Evolutionary conservation across 352 stramenopile species (phyloP).

Genomic region (Globisporangium spiculum): DNA sequence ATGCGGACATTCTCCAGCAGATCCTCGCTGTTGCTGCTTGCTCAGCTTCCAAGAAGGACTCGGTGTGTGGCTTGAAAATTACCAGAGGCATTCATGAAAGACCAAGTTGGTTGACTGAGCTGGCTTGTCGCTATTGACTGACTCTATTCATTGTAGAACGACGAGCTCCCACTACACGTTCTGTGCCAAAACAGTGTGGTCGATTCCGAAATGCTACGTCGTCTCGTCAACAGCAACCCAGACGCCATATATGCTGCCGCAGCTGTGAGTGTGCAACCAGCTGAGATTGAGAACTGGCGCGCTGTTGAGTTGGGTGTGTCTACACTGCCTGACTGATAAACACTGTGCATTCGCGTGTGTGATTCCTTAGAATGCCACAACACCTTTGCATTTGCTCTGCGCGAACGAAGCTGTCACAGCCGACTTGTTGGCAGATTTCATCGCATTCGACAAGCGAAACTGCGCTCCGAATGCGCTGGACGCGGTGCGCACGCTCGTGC

Average conservation of each 20-base stretch:
- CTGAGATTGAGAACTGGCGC: neutral
- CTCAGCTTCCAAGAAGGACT: slow-evolving; percentile 20
- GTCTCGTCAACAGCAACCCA: slow-evolving; percentile 29
- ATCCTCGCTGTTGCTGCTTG: slow-evolving; percentile 15
- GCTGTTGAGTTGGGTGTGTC: too few species aligned
- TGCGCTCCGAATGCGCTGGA: slow-evolving; percentile 10
- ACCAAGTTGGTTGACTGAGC: neutral
- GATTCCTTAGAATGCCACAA: slow-evolving; percentile 32
- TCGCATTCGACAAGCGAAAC: slow-evolving; percentile 42
- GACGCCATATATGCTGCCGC: slow-evolving; percentile 27
- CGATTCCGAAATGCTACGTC: slow-evolving; percentile 26
- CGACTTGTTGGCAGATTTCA: slow-evolving; percentile 36
- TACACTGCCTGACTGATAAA: neutral
- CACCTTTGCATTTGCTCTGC: slow-evolving; percentile 49
- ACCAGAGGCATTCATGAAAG: neutral
- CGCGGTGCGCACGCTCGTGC: neutral
- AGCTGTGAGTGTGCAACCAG: slow-evolving; percentile 7
- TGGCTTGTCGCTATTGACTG: neutral
- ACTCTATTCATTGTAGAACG: slow-evolving; percentile 26
- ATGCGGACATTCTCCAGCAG: slow-evolving; percentile 26
- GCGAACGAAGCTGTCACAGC: slow-evolving; percentile 40
- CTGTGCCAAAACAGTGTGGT: slow-evolving; percentile 44
- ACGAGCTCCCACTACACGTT: slow-evolving; percentile 55
- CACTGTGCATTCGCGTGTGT: neutral
- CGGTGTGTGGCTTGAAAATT: neutral